Conservation (phyloP, 169 alveolate genomes). For the Cryptosporidium xiaoi region DNA sequence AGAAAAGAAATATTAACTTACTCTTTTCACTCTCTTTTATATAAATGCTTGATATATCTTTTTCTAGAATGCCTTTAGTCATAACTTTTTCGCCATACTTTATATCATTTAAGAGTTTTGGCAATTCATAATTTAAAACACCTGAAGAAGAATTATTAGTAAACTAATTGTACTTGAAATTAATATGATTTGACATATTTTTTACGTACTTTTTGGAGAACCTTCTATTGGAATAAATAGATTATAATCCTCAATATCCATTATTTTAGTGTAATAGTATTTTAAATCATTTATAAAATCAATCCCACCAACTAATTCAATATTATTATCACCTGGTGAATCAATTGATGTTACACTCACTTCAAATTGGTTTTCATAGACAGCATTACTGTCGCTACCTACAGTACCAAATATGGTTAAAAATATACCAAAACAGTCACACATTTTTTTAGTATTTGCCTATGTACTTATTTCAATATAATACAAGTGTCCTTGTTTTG, state of each 20-base stretch:
- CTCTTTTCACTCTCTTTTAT: not conserved
- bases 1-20: conserved; percentile 25
- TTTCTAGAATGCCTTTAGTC: not conserved
- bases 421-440: too few relatives aligned
- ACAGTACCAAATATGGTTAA: too few relatives aligned
- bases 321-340: conserved; percentile 39
- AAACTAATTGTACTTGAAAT: not conserved
- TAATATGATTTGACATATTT: not conserved
- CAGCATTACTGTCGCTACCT: not conserved
- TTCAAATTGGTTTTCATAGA: conserved; percentile 17
- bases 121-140: conserved; percentile 9
- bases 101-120: conserved; percentile 20
- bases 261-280: conserved; percentile 1
- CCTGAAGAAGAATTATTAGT: not conserved
- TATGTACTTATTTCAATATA: too few relatives aligned
- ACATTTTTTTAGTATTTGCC: too few relatives aligned
- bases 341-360: conserved; percentile 26
- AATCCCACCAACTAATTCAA: not conserved
- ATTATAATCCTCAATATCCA: conserved; percentile 44
- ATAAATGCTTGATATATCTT: not conserved
- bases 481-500: too few relatives aligned
- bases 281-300: conserved; percentile 1
- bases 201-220: conserved; percentile 35
- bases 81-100: conserved; percentile 3
- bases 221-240: conserved; percentile 48